A percentile compares a stretch with the other conserved stretches of the same genome.
Conservation (phyloP, 192 early-diverging fungal species). For the Diversispora epigaea region DNA sequence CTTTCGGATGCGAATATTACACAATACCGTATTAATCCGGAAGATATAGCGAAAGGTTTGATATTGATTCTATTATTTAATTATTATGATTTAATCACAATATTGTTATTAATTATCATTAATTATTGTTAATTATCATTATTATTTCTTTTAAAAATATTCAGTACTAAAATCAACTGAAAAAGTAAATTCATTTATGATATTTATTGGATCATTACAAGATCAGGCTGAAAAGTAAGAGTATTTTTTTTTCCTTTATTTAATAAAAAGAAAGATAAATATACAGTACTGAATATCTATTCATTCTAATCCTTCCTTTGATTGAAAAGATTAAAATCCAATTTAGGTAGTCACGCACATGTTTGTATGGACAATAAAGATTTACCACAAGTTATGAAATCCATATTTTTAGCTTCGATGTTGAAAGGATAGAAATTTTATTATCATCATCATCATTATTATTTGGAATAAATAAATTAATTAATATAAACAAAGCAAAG, state of each 20-base stretch:
- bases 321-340: constrained; percentile 44
- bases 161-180: constrained; percentile 69
- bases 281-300: neutral
- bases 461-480: too few species aligned
- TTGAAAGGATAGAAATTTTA: constrained; percentile 41
- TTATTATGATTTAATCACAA: neutral
- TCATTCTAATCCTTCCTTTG: neutral
- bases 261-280: neutral
- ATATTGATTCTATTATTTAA: neutral
- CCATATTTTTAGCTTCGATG: constrained; percentile 62
- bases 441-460: neutral
- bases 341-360: constrained; percentile 54
- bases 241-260: neutral
- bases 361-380: constrained; percentile 63
- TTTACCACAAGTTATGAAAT: constrained; percentile 62
- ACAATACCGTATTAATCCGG: constrained; percentile 76
- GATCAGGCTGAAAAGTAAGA: constrained; percentile 66
- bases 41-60: constrained; percentile 61
- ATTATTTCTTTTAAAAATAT: neutral
- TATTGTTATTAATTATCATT: neutral
- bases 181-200: constrained; percentile 67
- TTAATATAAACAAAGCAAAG: too few species aligned
- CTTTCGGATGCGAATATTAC: constrained; percentile 79
- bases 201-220: constrained; percentile 80
- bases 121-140: neutral